A percentile compares a stretch with the other conserved stretches of the same genome.
phyloP scores from a whole-genome alignment of 2,329 filamentous ascomycete species.

The Anthostomella pinea region DNA sequence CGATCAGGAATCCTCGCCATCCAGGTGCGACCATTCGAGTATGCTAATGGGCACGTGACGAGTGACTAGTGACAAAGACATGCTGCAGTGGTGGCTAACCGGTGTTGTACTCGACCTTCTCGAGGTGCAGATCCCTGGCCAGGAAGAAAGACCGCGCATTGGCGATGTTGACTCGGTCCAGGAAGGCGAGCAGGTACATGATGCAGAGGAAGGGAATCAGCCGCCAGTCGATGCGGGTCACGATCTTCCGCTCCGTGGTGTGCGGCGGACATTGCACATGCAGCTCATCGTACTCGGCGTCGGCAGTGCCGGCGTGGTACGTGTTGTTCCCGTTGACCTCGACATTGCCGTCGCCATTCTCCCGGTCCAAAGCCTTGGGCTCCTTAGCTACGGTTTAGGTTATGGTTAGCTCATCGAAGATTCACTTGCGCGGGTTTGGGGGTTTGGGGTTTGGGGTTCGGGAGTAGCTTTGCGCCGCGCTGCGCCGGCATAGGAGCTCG shows the following conservation, averaged over 20 bases:
- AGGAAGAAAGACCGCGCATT: conserved; percentile 71
- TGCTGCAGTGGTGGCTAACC: conserved; percentile 29
- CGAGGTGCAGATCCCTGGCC: conserved; percentile 58
- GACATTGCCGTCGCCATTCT: conserved; percentile 16
- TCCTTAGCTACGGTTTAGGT: conserved; percentile 10
- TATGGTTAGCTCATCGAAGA: conserved; percentile 18
- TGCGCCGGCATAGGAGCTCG: background rate
- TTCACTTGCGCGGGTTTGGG: no score
- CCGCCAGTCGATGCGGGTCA: conserved; percentile 67
- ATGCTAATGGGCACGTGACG: no score
- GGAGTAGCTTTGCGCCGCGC: no score
- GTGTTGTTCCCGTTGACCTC: conserved; percentile 23
- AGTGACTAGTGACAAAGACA: background rate
- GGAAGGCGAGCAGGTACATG: conserved; percentile 42
- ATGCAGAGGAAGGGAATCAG: conserved; percentile 72
- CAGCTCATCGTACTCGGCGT: conserved; percentile 31
- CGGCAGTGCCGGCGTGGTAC: conserved; percentile 27
- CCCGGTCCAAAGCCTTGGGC: conserved; percentile 21
- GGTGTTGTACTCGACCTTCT: conserved; percentile 65
- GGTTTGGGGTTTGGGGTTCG: no score
- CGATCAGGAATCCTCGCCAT: no score
- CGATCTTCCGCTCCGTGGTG: conserved; percentile 62
- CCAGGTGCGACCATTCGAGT: no score
- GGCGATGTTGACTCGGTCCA: conserved; percentile 72
- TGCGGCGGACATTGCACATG: conserved; percentile 45